Evolutionary conservation across 257 asterid species (phyloP), one percentile per base, ranked within the genome.

Genomic region (Ajuga chamaepitys): DNA sequence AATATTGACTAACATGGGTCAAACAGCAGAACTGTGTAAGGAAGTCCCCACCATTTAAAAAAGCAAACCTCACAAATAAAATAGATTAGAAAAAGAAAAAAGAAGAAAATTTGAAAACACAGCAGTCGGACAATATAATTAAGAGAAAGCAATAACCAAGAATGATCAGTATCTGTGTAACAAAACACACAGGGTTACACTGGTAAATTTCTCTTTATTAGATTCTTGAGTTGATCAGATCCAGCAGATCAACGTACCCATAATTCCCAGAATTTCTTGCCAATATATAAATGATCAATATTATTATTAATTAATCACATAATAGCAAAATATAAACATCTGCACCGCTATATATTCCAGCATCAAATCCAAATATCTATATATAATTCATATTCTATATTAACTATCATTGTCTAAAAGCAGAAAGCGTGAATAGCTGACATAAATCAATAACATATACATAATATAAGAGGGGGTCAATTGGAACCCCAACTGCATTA

Each of bases 141-240:
- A 71, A 42, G 55, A 38, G 21, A 17, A 50, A 42, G 57, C 59
- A 64, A 35, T 24, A 52, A 5, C 1, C 10, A n/a, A 54, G 41
- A 70, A 48, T n/a, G n/a, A n/a, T n/a, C 56, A 24, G 41, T n/a
- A 53, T 30, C 25, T 14, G 50, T 32, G 8, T 52, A 13, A 25
- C 59, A 51, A 38, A 55, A 65, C 35, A 62, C 37, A 59, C 46
- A 42, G 68, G 81, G 86, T 79, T 66, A 74, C 42, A 42, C 61
- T 34, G 66, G 83, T 68, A 73, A 77, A 53, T 62, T 60, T 46
- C 47, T 14, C 22, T 44, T 21, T 4, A n/a, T 22, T n/a, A 62
- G 69, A 71, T 63, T 50, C 67, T 62, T 51, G 73, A 53, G 57
- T 58, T 47, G 35, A 40, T 61, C 71, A 55, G 67, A 62, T 61